Evolutionary conservation across 2,329 filamentous ascomycete species (phyloP).

Genomic region (Fusarium albosuccineum): DNA sequence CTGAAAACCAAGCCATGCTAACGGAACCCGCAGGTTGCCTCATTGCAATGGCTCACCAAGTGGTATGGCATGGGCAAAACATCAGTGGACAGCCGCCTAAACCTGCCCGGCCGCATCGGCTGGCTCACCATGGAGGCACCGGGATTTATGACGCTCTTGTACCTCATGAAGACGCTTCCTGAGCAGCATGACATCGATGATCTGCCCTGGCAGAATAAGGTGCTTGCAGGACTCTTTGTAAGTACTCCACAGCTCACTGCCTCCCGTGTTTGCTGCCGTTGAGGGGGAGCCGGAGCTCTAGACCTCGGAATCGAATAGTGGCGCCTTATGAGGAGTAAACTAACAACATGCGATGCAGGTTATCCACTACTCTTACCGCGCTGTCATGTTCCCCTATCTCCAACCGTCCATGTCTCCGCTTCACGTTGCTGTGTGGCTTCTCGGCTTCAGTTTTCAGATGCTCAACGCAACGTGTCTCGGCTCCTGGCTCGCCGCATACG

Average conservation of each 20-base stretch:
- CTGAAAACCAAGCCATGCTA: conserved; percentile 14
- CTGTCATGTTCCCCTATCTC: conserved; percentile 82
- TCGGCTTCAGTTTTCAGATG: conserved; percentile 81
- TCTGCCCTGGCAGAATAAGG: conserved; percentile 82
- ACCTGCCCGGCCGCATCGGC: conserved; percentile 87
- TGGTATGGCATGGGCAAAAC: conserved; percentile 97
- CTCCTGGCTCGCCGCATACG: conserved; percentile 86
- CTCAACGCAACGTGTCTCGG: conserved; percentile 83
- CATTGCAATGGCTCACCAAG: conserved; percentile 79
- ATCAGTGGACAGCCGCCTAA: conserved; percentile 78
- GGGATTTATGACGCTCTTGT: conserved; percentile 81
- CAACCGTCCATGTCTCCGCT: conserved; percentile 95
- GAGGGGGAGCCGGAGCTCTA: conserved; percentile 14
- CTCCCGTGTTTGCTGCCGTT: conserved; percentile 28
- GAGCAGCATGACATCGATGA: conserved; percentile 66
- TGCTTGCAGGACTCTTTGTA: conserved; percentile 77
- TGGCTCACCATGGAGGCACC: conserved; percentile 92
- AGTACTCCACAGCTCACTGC: conserved; percentile 40
- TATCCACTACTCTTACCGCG: conserved; percentile 92
- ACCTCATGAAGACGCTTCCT: conserved; percentile 80
- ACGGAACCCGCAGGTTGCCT: conserved; percentile 69
- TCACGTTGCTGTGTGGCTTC: conserved; percentile 74
- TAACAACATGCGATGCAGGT: conserved; percentile 58
- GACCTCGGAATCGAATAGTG: conserved; percentile 19
- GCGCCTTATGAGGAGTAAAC: conserved; percentile 16